phyloP scores from a whole-genome alignment of 352 stramenopile species.

The Pythium phragmiticola region DNA sequence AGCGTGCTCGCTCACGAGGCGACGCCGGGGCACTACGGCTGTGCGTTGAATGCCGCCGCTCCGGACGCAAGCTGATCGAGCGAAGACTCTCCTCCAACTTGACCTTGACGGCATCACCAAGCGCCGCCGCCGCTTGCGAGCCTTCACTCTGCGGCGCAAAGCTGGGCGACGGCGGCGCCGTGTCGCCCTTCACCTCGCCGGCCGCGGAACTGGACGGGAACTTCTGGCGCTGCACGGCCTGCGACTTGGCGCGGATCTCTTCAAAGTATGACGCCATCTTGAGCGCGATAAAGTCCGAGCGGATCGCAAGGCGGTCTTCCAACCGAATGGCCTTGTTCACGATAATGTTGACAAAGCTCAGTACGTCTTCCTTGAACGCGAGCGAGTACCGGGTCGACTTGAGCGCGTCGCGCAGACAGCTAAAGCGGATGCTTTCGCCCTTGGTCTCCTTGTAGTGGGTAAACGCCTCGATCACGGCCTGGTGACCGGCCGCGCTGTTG shows the following conservation, averaged over 20 bases:
- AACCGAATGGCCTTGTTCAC: constrained; percentile 86
- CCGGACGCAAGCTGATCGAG: constrained; percentile 6
- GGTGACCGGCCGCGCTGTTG: constrained; percentile 80
- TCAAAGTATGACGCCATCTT: constrained; percentile 88
- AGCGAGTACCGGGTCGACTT: constrained; percentile 82
- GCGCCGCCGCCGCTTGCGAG: constrained; percentile 9
- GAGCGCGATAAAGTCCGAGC: constrained; percentile 80
- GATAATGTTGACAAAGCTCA: constrained; percentile 90
- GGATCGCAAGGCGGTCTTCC: constrained; percentile 79
- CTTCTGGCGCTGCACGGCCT: constrained; percentile 72
- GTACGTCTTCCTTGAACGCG: constrained; percentile 87
- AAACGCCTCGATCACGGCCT: constrained; percentile 80
- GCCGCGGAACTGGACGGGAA: constrained; percentile 37
- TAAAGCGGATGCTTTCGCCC: constrained; percentile 77
- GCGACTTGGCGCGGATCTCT: constrained; percentile 80
- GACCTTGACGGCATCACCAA: constrained; percentile 13
- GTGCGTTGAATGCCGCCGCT: constrained; percentile 4
- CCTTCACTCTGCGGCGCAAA: constrained; percentile 10
- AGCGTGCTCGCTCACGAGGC: constrained; percentile 12
- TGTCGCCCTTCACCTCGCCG: background rate
- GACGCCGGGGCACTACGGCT: constrained; percentile 24
- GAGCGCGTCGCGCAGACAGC: constrained; percentile 75
- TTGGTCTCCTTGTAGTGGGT: constrained; percentile 85
- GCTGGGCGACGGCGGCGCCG: constrained; percentile 9
- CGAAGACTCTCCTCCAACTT: constrained; percentile 19